A percentile compares a stretch with the other conserved stretches of the same genome.
Conservation (phyloP, 352 stramenopile genomes). For the Pythium grandisporangium region DNA sequence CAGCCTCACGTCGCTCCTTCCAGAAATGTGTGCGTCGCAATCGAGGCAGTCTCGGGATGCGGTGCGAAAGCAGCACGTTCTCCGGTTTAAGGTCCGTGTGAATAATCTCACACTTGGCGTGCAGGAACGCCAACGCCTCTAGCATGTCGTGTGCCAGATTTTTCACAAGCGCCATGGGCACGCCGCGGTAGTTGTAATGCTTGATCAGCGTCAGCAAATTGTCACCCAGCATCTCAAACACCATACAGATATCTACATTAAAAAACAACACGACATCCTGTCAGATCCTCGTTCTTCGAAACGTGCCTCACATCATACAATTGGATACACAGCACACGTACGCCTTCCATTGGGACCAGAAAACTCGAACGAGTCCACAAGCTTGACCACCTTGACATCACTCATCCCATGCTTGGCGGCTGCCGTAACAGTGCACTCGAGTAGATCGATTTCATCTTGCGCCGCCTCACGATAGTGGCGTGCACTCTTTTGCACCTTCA, state of each 20-base stretch:
- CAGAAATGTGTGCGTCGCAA: constrained; percentile 54
- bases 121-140: constrained; percentile 95
- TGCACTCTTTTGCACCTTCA: constrained; percentile 98
- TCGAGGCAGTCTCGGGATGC: constrained; percentile 57
- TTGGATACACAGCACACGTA: too few relatives aligned
- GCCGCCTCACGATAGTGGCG: constrained; percentile 98
- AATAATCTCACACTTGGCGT: constrained; percentile 97
- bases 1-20: constrained; percentile 15
- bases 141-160: constrained; percentile 93
- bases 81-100: constrained; percentile 99
- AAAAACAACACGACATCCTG: too few relatives aligned
- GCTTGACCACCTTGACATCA: constrained; percentile 42
- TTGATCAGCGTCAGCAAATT: constrained; percentile 99
- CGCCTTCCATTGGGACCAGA: constrained; percentile 92
- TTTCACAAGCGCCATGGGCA: constrained; percentile 94
- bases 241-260: constrained; percentile 94
- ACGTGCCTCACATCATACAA: too few relatives aligned
- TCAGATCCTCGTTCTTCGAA: too few relatives aligned
- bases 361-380: constrained; percentile 96
- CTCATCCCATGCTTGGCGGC: constrained; percentile 21
- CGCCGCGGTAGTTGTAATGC: constrained; percentile 97
- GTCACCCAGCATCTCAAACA: constrained; percentile 98
- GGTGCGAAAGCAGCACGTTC: constrained; percentile 94
- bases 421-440: constrained; percentile 85
- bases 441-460: constrained; percentile 97